Base-by-base conservation (phyloP, 2,329 filamentous ascomycete genomes). In the Penicillium sp. region DNA sequence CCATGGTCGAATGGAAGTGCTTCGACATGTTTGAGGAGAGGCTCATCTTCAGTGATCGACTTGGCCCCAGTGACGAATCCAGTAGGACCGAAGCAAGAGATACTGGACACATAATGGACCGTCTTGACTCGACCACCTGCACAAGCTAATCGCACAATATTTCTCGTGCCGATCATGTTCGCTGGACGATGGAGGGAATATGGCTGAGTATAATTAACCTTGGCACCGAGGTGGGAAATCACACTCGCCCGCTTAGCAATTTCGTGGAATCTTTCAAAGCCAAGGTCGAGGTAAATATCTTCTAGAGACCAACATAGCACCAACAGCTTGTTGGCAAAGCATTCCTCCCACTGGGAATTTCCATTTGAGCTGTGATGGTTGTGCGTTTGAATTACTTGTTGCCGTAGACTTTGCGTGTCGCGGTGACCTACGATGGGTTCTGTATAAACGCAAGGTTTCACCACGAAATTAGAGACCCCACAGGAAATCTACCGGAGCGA, bases 141-240 rank as follows among this genome's bases (percentile, higher is more conserved):
- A 2, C 81, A 81, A 66, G 89, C 93, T 18, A 96, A 82, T 51
- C 78, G 75, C 60, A 96, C 79, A 7, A 83, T 80, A 33, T 90
- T 87, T 18, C 93, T 68, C 0, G 90, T 94, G 4, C 84, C 86
- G 6, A 86, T 73, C 1, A 95, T 89, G 64, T 96, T 96, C 49
- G 84, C 78, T 0, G 80, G 74, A 63, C 82, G 83, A 60, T 95
- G 80, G 26, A 83, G 78, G 9, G 83, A 78, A 69, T 95, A 96
- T 3, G 80, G 84, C 61, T 84, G 78, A 8, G 93, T 82, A 88
- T 89, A 95, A 69, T 94, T 87, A 6, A 81, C 79, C 13, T 77
- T 75, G 12, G 90, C 89, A 18, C 88, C 91, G 63, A 95, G 94
- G 74, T 96, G 87, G 33, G 90, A 81, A 3, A 90, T 74, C 0